Percentiles rank a stretch among this genome's conserved stretches.
Evolutionary conservation across 2,329 filamentous ascomycete species (phyloP).

Genomic region (Curvularia lunata): DNA sequence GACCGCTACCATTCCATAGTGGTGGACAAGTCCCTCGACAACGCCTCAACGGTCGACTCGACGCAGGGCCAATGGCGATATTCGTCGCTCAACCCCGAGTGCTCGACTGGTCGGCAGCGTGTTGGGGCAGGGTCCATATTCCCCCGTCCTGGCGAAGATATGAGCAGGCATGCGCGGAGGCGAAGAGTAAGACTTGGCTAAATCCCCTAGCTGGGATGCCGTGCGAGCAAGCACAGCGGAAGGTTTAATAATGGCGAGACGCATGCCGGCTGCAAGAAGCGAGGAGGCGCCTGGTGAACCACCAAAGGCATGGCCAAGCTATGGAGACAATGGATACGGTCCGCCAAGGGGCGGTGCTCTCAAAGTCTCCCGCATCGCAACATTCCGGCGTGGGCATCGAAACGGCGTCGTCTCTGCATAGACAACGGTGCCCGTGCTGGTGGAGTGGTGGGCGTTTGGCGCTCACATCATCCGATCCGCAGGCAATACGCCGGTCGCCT

Average conservation of each 20-base stretch:
- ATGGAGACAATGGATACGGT: not conserved
- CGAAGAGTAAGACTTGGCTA: slow-evolving; percentile 10
- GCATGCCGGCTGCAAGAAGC: slow-evolving; percentile 10
- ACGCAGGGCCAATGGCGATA: not conserved
- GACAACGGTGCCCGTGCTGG: not conserved
- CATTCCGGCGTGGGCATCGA: not conserved
- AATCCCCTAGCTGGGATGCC: slow-evolving; percentile 5
- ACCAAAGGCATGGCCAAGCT: not conserved
- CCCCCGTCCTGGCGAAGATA: slow-evolving; percentile 9
- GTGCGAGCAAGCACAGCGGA: slow-evolving; percentile 6
- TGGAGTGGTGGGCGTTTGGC: not conserved
- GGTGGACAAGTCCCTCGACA: not conserved
- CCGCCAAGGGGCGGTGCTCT: not conserved
- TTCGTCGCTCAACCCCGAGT: not conserved
- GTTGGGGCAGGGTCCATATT: not conserved
- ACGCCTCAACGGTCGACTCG: slow-evolving; percentile 2
- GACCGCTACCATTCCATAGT: not conserved
- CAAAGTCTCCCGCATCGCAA: not conserved
- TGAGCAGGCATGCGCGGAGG: slow-evolving; percentile 17
- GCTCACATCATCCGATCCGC: not conserved
- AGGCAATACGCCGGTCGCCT: slow-evolving; percentile 5
- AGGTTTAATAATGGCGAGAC: slow-evolving; percentile 3
- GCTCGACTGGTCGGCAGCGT: not conserved
- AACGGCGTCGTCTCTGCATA: not conserved
- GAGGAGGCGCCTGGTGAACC: slow-evolving; percentile 6